A percentile compares a stretch with the other conserved stretches of the same genome.
Evolutionary conservation across 106 monocot genomes (phyloP).

Genomic region (Dendrobium officinale): DNA sequence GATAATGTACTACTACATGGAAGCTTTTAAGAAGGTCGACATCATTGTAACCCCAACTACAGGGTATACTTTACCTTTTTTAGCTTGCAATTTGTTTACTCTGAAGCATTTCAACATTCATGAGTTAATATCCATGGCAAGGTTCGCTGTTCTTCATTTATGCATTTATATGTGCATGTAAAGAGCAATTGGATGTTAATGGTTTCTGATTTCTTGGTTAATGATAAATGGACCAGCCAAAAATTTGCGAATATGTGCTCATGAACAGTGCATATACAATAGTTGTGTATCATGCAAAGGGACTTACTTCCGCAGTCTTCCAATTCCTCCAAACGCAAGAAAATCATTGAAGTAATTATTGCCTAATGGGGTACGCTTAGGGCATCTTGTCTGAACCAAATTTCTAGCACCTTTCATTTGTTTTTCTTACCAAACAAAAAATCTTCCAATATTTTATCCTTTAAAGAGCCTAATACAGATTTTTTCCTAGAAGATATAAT

Average conservation of each 20-base stretch:
- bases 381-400: not conserved
- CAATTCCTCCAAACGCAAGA: not conserved
- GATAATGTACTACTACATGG: slow-evolving; percentile 82
- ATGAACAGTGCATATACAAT: not conserved
- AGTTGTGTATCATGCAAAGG: not conserved
- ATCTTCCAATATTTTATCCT: too few relatives aligned
- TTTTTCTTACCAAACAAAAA: not conserved
- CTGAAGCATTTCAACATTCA: not conserved
- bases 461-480: too few relatives aligned
- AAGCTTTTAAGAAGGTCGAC: slow-evolving; percentile 96
- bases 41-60: slow-evolving; percentile 93
- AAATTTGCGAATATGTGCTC: not conserved
- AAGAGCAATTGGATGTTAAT: not conserved
- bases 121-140: not conserved
- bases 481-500: too few relatives aligned
- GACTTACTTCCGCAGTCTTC: not conserved
- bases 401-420: not conserved
- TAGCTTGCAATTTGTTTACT: not conserved
- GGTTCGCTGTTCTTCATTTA: not conserved
- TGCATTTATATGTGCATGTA: not conserved
- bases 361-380: not conserved
- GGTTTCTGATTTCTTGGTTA: not conserved
- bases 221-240: not conserved
- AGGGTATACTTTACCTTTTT: slow-evolving; percentile 41
- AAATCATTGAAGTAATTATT: not conserved